A percentile compares a stretch with the other conserved stretches of the same genome.
Conservation (phyloP, 352 stramenopile species). For the Peronospora destructor region DNA sequence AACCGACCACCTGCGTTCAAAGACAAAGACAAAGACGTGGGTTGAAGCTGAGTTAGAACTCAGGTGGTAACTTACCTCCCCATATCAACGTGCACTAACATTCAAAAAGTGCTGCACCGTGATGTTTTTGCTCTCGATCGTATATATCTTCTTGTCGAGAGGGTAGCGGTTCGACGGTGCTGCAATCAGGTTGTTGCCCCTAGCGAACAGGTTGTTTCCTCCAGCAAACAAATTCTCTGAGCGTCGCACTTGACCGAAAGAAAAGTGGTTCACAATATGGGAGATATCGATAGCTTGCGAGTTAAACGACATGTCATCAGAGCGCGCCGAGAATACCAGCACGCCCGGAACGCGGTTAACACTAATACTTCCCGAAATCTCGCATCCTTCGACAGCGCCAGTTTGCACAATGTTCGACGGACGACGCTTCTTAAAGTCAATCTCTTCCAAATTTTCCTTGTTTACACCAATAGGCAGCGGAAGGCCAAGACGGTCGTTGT, state of each 20-base stretch:
- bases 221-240: conserved; percentile 53
- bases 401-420: conserved; percentile 25
- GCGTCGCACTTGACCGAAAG: conserved; percentile 72
- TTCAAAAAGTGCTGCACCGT: conserved; percentile 81
- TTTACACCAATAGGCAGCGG: conserved; percentile 51
- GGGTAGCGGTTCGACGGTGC: conserved; percentile 54
- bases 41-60: not conserved
- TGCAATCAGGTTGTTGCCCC: conserved; percentile 32
- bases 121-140: conserved; percentile 56
- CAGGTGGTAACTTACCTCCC: not conserved
- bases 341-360: conserved; percentile 72
- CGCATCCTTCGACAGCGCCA: conserved; percentile 56
- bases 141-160: conserved; percentile 50
- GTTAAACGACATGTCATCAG: conserved; percentile 67
- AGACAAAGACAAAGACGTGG: conserved; percentile 1
- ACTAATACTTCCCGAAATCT: conserved; percentile 71
- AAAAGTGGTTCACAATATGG: conserved; percentile 77
- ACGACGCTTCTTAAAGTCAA: conserved; percentile 46
- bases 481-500: conserved; percentile 38
- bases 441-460: conserved; percentile 40
- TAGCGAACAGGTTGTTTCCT: conserved; percentile 37
- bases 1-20: conserved; percentile 52
- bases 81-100: conserved; percentile 48
- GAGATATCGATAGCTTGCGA: conserved; percentile 51
- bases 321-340: conserved; percentile 58